phyloP scores from a whole-genome alignment of 2,329 filamentous ascomycete species.

The Polychaeton citri region DNA sequence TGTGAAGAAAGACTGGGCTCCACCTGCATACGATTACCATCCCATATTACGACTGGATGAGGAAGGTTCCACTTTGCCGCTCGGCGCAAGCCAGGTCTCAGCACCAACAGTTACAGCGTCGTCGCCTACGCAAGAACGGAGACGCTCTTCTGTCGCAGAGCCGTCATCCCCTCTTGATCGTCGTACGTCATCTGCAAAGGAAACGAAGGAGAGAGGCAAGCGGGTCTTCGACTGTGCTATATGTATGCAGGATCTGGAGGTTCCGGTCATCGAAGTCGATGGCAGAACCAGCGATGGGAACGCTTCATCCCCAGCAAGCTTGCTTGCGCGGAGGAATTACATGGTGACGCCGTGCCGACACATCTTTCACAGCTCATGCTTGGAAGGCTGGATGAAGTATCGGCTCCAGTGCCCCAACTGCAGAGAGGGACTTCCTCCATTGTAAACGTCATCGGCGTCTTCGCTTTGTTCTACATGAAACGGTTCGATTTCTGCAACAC shows the following conservation, averaged over 20 bases:
- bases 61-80: slow-evolving; percentile 60
- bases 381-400: slow-evolving; percentile 95
- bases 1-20: slow-evolving; percentile 53
- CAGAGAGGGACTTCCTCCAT: slow-evolving; percentile 71
- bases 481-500: too few relatives aligned
- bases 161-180: slow-evolving; percentile 10
- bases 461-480: too few relatives aligned
- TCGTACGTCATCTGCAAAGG: slow-evolving; percentile 20
- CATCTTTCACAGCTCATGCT: slow-evolving; percentile 81
- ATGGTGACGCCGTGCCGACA: slow-evolving; percentile 97
- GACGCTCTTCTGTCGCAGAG: neutral
- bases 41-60: slow-evolving; percentile 77
- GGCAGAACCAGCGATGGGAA: slow-evolving; percentile 15
- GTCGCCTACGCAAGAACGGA: slow-evolving; percentile 5
- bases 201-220: slow-evolving; percentile 41
- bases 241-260: slow-evolving; percentile 81
- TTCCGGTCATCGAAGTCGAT: slow-evolving; percentile 57
- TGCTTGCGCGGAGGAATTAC: slow-evolving; percentile 70
- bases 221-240: slow-evolving; percentile 81
- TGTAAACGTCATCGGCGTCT: too few relatives aligned
- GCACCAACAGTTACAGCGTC: slow-evolving; percentile 10
- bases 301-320: slow-evolving; percentile 26
- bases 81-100: slow-evolving; percentile 43
- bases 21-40: slow-evolving; percentile 84
- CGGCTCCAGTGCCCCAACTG: slow-evolving; percentile 91